Conservation (phyloP, 2,329 filamentous ascomycete genomes). For the Falciphora oryzae region DNA sequence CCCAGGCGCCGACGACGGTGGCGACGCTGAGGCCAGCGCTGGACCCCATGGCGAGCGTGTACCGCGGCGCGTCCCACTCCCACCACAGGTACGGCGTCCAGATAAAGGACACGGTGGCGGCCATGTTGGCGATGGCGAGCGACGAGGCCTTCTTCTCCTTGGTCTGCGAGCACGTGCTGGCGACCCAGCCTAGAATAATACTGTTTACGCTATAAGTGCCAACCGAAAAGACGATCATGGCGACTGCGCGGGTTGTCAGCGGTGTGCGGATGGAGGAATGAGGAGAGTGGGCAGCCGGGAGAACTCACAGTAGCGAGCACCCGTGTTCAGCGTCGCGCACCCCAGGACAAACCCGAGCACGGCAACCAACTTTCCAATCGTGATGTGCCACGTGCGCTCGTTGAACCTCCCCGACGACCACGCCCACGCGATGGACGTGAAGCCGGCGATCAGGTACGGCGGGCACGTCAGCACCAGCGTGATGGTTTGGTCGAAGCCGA, state of each 20-base stretch:
- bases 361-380: constrained; percentile 53
- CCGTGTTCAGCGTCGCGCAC: constrained; percentile 2
- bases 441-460: constrained; percentile 62
- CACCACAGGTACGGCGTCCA: constrained; percentile 38
- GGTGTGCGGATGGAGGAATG: too few species aligned
- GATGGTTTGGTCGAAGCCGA: constrained; percentile 1
- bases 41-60: constrained; percentile 30
- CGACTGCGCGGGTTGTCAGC: constrained; percentile 24
- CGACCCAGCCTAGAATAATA: constrained; percentile 66
- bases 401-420: constrained; percentile 59
- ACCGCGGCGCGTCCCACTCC: constrained; percentile 31
- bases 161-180: constrained; percentile 60
- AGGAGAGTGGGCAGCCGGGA: constrained; percentile 21
- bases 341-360: constrained; percentile 32
- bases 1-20: constrained; percentile 16
- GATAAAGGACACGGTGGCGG: constrained; percentile 24
- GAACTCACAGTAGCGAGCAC: constrained; percentile 15
- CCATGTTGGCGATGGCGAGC: constrained; percentile 6
- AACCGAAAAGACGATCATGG: constrained; percentile 39
- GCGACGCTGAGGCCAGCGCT: constrained; percentile 13
- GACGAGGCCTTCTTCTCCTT: constrained; percentile 53
- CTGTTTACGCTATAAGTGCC: constrained; percentile 59
- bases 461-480: constrained; percentile 52
- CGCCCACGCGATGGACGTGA: constrained; percentile 55
- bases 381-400: constrained; percentile 54